phyloP scores from a whole-genome alignment of 306 rosid genomes.

The Heteromeles arbutifolia region DNA sequence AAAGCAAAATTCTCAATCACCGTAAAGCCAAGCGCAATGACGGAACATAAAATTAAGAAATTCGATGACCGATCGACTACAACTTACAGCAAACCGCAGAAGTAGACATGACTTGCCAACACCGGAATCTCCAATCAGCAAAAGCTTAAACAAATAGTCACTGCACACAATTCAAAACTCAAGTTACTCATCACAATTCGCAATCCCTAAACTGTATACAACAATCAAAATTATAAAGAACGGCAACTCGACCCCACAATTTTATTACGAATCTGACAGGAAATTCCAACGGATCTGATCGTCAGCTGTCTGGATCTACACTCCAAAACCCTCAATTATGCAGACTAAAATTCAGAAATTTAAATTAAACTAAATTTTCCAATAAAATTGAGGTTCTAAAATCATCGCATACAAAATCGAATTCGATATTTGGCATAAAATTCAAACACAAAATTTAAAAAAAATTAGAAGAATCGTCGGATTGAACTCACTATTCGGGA shows the following conservation, averaged over 20 bases:
- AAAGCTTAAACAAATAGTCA: conserved; percentile 93
- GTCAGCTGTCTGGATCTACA: conserved; percentile 24
- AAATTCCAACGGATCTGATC: conserved; percentile 31
- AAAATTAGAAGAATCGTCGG: not conserved
- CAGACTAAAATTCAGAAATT: not conserved
- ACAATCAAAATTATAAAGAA: not conserved
- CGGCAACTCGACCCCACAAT: not conserved
- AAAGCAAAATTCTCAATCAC: not conserved
- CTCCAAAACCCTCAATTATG: not conserved
- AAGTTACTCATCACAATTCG: not conserved
- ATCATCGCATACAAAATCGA: conserved; percentile 34
- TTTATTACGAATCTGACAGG: not conserved
- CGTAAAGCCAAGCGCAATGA: not conserved
- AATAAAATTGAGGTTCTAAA: not conserved
- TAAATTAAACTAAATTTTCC: not conserved
- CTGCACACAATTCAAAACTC: conserved; percentile 34
- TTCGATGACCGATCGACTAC: not conserved
- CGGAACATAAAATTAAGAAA: not conserved
- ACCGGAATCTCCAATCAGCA: conserved; percentile 97
- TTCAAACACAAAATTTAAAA: no score
- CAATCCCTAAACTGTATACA: not conserved
- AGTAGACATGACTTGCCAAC: conserved; percentile 99
- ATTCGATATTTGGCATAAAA: not conserved
- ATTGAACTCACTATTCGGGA: conserved; percentile 85
- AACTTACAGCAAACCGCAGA: conserved; percentile 98